These are phyloP conservation scores for Aspergillus tanneri DNA, from an alignment of 2,329 filamentous ascomycete genomes.

Conservation along the genomic window DNA sequence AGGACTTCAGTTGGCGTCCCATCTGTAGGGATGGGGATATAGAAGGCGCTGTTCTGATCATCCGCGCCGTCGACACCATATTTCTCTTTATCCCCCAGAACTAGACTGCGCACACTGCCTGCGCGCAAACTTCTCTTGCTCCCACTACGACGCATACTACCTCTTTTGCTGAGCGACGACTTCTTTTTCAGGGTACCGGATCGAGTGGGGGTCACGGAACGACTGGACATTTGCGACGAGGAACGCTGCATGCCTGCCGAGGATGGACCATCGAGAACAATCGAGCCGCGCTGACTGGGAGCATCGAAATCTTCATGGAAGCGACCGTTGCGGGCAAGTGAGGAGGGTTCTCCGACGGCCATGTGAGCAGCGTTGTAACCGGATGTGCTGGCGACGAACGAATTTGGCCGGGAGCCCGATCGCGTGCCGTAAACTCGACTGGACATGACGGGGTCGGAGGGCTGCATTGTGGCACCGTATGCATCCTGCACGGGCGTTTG, in stretches of 20 bases:
- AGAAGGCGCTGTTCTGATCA: conserved; percentile 76
- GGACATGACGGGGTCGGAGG: conserved; percentile 29
- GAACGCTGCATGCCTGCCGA: conserved; percentile 36
- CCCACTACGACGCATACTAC: conserved; percentile 73
- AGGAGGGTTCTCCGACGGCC: conserved; percentile 31
- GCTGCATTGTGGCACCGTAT: conserved; percentile 33
- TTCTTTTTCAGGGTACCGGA: conserved; percentile 88
- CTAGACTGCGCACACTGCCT: conserved; percentile 80
- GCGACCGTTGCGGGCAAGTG: conserved; percentile 36
- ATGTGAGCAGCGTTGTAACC: conserved; percentile 39
- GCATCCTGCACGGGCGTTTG: conserved; percentile 42
- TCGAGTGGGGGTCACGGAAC: conserved; percentile 45
- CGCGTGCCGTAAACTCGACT: conserved; percentile 35
- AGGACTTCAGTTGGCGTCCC: conserved; percentile 86
- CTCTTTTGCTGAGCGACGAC: conserved; percentile 69
- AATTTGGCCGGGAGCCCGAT: conserved; percentile 42
- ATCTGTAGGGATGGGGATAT: conserved; percentile 81
- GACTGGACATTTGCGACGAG: conserved; percentile 44
- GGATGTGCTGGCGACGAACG: conserved; percentile 38
- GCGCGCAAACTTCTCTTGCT: conserved; percentile 81
- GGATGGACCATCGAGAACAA: conserved; percentile 31
- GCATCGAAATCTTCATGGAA: conserved; percentile 42
- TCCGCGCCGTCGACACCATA: conserved; percentile 53
- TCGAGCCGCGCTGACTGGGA: conserved; percentile 36
- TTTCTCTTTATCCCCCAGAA: conserved; percentile 62